phyloP scores from a whole-genome alignment of 345 rosid species.

The Garcia nutans region DNA sequence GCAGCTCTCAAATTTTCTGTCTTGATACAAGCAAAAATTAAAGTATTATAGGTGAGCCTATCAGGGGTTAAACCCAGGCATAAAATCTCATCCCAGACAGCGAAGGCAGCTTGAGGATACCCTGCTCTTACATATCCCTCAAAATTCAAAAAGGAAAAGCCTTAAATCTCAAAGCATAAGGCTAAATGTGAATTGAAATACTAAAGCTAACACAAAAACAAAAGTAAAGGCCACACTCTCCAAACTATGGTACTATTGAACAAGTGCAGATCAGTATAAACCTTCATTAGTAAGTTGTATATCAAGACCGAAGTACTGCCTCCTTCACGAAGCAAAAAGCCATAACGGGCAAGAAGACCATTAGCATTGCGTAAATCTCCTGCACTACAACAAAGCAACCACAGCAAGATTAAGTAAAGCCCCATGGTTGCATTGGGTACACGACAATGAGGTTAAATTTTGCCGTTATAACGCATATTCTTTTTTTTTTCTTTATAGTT shows the following conservation, averaged over 20 bases:
- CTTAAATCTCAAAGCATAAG: neutral
- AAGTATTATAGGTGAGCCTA: conserved; percentile 60
- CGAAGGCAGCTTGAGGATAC: conserved; percentile 50
- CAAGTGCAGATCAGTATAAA: conserved; percentile 21
- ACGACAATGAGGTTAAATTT: neutral
- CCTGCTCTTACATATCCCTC: conserved; percentile 61
- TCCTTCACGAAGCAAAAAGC: conserved; percentile 50
- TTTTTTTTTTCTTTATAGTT: too few relatives aligned
- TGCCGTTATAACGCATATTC: too few relatives aligned
- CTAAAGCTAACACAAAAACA: neutral
- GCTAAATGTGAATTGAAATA: neutral
- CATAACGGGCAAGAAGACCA: conserved; percentile 77
- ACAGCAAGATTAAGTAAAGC: conserved; percentile 14
- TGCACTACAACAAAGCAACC: conserved; percentile 56
- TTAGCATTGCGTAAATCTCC: conserved; percentile 78
- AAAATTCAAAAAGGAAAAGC: conserved; percentile 11
- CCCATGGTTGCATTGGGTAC: neutral
- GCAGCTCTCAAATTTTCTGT: conserved; percentile 54
- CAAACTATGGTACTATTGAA: neutral
- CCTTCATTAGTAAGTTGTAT: conserved; percentile 79
- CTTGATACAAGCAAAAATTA: conserved; percentile 59
- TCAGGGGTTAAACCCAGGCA: conserved; percentile 60
- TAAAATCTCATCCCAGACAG: conserved; percentile 48
- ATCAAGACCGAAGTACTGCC: conserved; percentile 50
- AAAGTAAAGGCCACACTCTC: neutral